These are phyloP conservation scores for Gigaspora rosea DNA, from an alignment of 192 early-diverging fungal genomes.

Conservation along the genomic window DNA sequence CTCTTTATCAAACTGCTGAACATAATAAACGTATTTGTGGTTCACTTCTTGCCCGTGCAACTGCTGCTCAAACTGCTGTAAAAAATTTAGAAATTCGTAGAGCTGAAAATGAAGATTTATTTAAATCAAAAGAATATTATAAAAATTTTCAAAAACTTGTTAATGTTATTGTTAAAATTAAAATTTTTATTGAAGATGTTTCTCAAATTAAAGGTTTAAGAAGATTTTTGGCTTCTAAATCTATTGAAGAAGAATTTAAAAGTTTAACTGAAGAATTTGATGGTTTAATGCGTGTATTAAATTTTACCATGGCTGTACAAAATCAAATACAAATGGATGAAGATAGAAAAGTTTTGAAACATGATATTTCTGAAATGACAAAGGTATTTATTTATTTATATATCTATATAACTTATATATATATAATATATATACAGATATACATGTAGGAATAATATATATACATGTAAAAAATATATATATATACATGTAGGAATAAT, in stretches of 20 bases:
- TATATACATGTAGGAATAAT: not conserved
- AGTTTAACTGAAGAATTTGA: slow-evolving; percentile 28
- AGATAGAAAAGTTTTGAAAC: not conserved
- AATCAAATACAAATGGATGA: slow-evolving; percentile 21
- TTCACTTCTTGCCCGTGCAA: slow-evolving; percentile 12
- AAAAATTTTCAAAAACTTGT: slow-evolving; percentile 24
- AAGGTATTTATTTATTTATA: not conserved
- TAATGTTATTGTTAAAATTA: slow-evolving; percentile 14
- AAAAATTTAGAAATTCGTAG: slow-evolving; percentile 19
- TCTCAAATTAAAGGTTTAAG: slow-evolving; percentile 29
- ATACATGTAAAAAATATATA: not conserved
- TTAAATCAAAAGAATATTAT: slow-evolving; percentile 30
- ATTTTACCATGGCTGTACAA: slow-evolving; percentile 22
- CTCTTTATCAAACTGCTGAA: slow-evolving; percentile 27
- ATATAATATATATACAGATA: too few relatives aligned
- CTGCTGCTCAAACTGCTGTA: slow-evolving; percentile 16
- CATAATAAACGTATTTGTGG: slow-evolving; percentile 33
- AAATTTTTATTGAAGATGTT: slow-evolving; percentile 22
- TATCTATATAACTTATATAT: too few relatives aligned
- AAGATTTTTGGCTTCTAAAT: slow-evolving; percentile 20
- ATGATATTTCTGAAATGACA: slow-evolving; percentile 18
- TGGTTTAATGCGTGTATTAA: slow-evolving; percentile 16
- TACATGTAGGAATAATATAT: too few relatives aligned
- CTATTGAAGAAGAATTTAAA: slow-evolving; percentile 20
- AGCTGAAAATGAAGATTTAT: slow-evolving; percentile 25